Conservation (phyloP, 352 stramenopile species). For the Lagenidium sp. region DNA sequence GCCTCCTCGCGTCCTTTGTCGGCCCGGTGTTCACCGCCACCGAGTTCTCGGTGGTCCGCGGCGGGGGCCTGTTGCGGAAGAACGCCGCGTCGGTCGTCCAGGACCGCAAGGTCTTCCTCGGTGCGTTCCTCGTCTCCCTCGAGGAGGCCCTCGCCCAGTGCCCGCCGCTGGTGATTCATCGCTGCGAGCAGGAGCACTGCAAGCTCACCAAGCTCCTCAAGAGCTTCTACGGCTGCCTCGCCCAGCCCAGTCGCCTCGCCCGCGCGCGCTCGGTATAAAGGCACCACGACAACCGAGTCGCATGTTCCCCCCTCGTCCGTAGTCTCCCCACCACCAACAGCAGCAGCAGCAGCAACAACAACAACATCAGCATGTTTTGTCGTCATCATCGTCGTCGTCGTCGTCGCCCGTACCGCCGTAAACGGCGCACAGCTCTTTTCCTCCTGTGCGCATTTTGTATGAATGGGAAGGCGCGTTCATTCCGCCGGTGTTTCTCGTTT, state of each 20-base stretch:
- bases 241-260: conserved; percentile 5
- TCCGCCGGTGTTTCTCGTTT: not conserved
- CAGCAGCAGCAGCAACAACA: too few relatives aligned
- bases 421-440: too few relatives aligned
- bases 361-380: too few relatives aligned
- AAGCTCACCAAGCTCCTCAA: conserved; percentile 82
- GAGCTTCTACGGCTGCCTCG: conserved; percentile 54
- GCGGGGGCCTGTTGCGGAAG: conserved; percentile 3
- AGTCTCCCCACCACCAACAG: too few relatives aligned
- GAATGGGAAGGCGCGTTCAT: too few relatives aligned
- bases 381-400: too few relatives aligned
- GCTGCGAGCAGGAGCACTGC: conserved; percentile 74
- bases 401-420: not conserved
- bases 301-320: too few relatives aligned
- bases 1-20: conserved; percentile 59
- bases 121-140: conserved; percentile 69
- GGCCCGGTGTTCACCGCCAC: conserved; percentile 57
- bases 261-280: conserved; percentile 10
- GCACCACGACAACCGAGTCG: too few relatives aligned
- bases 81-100: conserved; percentile 39
- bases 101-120: conserved; percentile 71
- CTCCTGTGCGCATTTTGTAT: too few relatives aligned
- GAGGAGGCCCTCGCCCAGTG: conserved; percentile 74
- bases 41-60: conserved; percentile 61
- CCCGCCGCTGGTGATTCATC: conserved; percentile 54